Evolutionary conservation across 352 stramenopile genomes (phyloP).

Genomic region (Phytophthora ohioensis): DNA sequence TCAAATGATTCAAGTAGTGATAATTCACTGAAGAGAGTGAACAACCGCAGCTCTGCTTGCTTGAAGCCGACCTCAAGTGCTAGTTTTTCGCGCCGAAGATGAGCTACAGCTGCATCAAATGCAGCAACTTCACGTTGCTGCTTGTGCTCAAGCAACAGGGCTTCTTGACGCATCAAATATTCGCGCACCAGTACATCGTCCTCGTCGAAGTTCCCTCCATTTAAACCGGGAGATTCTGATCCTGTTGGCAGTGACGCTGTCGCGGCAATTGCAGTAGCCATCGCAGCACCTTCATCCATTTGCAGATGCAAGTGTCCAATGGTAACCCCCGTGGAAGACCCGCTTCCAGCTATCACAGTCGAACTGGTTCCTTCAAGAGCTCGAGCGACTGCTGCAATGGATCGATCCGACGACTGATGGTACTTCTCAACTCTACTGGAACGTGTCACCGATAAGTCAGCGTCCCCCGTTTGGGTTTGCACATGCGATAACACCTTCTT

Average conservation of each 20-base stretch:
- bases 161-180: conserved; percentile 76
- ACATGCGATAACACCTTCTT: conserved; percentile 58
- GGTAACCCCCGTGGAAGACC: conserved; percentile 7
- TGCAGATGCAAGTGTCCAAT: conserved; percentile 41
- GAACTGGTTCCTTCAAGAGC: conserved; percentile 31
- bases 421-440: conserved; percentile 23
- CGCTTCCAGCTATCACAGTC: background rate
- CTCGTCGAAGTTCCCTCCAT: conserved; percentile 43
- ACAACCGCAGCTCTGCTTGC: conserved; percentile 87
- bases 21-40: conserved; percentile 89
- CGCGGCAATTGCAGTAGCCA: conserved; percentile 4
- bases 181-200: conserved; percentile 59
- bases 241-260: conserved; percentile 1
- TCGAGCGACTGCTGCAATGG: conserved; percentile 43
- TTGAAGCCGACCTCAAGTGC: conserved; percentile 90
- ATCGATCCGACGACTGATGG: conserved; percentile 39
- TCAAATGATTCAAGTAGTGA: conserved; percentile 92
- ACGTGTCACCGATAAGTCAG: conserved; percentile 3
- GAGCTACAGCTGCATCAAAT: conserved; percentile 91
- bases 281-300: conserved; percentile 16
- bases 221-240: background rate
- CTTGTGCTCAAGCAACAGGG: conserved; percentile 68
- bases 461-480: conserved; percentile 11
- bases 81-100: conserved; percentile 89
- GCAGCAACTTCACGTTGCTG: conserved; percentile 67